Evolutionary conservation across 2,329 filamentous ascomycete species (phyloP), one percentile per base, ranked within the genome.

Genomic region (Sclerotinia trifoliorum): DNA sequence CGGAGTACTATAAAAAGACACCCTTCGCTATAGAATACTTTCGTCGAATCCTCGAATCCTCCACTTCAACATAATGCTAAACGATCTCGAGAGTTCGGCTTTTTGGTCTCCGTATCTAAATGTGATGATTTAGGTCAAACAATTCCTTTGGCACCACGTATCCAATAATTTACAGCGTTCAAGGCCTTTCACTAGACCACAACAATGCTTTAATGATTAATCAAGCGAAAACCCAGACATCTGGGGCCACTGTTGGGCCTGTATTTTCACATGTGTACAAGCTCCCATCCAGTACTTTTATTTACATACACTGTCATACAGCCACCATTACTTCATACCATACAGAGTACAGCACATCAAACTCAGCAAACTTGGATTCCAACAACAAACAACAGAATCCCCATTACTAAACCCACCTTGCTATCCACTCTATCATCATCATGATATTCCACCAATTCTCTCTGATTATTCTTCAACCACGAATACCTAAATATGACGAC

Each of bases 121-220:
- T 32, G 15, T 62, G 29, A 62, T 35, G 29, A 35, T 49, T 19
- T 39, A 42, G 46, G 32, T 39, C 46, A 51, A 39, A 39, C 29
- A n/a, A n/a, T 39, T 51, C 60, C 46, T 62, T 15, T 39, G 60
- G 60, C 46, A 51, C 60, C 60, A 62, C 60, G 60, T 51, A 62
- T 62, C 49, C 60, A 62, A 51, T 62, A 51, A 39, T 39, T 51
- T 26, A 39, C 60, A 62, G 46, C 60, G 29, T 62, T 62, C 46
- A 51, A 24, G 46, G 60, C 60, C 46, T 39, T n/a, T 51, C 46
- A 11, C 51, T 51, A 51, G 46, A 39, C 46, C 29, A 51, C 60
- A 62, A 51, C 60, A 39, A 62, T 51, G 29, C 29, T 46, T 13
- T 62, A 29, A 29, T 29, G 29, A 29, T 29, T 29, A 62, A 62